phyloP scores from a whole-genome alignment of 768 basidiomycete species.

The Serendipita sp. region DNA sequence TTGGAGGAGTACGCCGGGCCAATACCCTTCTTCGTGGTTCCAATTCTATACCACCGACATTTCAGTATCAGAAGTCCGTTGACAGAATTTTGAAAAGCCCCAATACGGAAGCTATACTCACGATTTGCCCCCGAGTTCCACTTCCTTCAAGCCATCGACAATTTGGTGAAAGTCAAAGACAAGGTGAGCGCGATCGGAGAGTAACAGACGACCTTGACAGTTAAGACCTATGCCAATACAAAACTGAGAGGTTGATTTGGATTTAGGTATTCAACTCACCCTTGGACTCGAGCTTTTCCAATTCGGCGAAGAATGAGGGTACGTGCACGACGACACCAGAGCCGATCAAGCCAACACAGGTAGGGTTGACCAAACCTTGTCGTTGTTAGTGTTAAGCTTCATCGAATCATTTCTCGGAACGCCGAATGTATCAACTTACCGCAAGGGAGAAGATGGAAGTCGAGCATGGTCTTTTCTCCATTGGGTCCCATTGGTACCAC shows the following conservation, averaged over 20 bases:
- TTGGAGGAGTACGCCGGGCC: slow-evolving; percentile 81
- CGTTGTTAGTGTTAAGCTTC: neutral
- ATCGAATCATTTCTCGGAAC: neutral
- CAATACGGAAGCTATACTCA: slow-evolving; percentile 15
- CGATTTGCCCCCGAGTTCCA: slow-evolving; percentile 85
- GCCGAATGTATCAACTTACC: slow-evolving; percentile 33
- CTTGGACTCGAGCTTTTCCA: slow-evolving; percentile 70
- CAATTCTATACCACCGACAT: slow-evolving; percentile 43
- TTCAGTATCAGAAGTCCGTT: neutral
- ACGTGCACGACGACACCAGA: slow-evolving; percentile 92
- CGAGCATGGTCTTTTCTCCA: slow-evolving; percentile 65
- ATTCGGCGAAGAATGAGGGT: slow-evolving; percentile 86
- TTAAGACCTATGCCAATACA: slow-evolving; percentile 45
- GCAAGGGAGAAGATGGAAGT: slow-evolving; percentile 89
- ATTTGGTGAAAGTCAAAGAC: slow-evolving; percentile 99
- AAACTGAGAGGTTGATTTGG: neutral
- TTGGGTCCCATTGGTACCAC: slow-evolving; percentile 60
- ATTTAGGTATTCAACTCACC: slow-evolving; percentile 29
- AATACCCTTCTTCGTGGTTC: slow-evolving; percentile 95
- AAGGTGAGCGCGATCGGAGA: slow-evolving; percentile 92
- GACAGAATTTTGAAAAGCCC: neutral
- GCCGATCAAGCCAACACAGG: slow-evolving; percentile 77
- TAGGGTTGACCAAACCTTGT: slow-evolving; percentile 69
- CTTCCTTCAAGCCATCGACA: slow-evolving; percentile 95
- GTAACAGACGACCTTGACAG: slow-evolving; percentile 68